Evolutionary conservation across 2,329 filamentous ascomycete species (phyloP).

Genomic region (Cryphonectria radicalis): DNA sequence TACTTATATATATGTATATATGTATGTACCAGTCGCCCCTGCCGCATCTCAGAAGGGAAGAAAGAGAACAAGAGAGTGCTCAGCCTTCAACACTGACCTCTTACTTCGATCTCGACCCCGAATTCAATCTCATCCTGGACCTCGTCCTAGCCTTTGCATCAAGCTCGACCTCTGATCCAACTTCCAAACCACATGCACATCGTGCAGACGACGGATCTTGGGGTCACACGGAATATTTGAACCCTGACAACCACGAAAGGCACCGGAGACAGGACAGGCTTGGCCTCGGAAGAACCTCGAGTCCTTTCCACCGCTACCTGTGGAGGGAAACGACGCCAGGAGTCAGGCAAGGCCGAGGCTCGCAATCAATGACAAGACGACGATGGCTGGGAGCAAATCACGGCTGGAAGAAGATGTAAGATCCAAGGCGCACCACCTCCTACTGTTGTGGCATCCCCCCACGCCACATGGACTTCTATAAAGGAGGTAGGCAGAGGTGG

Average conservation of each 20-base stretch:
- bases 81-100: not conserved
- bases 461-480: not conserved
- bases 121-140: not conserved
- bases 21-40: slow-evolving; percentile 3
- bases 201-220: not conserved
- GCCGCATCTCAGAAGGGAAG: not conserved
- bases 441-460: not conserved
- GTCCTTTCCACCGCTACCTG: not conserved
- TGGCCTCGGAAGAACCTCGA: not conserved
- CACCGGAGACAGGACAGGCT: not conserved
- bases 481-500: not conserved
- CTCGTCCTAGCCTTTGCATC: not conserved
- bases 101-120: not conserved
- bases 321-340: not conserved
- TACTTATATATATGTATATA: not conserved
- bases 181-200: not conserved
- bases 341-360: not conserved
- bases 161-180: not conserved
- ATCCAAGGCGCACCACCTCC: not conserved
- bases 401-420: not conserved
- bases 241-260: not conserved
- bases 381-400: not conserved
- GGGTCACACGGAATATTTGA: not conserved
- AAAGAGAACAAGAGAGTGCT: not conserved
- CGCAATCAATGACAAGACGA: not conserved